Percentiles rank a stretch among this genome's conserved stretches.
Conservation (phyloP, 805 yeast species). For the Schwanniomyces occidentalis region DNA sequence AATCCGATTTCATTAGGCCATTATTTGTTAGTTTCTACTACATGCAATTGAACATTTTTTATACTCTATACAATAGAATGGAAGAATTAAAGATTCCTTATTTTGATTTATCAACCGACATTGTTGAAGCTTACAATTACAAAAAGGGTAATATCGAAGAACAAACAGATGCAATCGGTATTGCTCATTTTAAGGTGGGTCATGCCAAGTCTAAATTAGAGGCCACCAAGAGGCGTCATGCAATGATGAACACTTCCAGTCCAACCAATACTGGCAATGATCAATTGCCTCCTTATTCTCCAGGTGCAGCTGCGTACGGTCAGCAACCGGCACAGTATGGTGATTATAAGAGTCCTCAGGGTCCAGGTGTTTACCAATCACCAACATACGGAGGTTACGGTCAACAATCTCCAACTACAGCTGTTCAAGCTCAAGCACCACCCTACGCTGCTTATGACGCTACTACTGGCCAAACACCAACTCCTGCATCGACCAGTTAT, state of each 20-base stretch:
- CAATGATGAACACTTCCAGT: constrained; percentile 25
- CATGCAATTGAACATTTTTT: constrained; percentile 97
- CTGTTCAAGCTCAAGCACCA: constrained; percentile 3
- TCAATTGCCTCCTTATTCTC: constrained; percentile 38
- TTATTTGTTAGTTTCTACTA: constrained; percentile 90
- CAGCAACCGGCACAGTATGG: constrained; percentile 23
- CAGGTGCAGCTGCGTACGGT: constrained; percentile 26
- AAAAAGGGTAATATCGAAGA: constrained; percentile 94
- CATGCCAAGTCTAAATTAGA: constrained; percentile 85
- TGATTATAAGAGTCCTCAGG: constrained; percentile 25
- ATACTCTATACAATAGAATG: constrained; percentile 86
- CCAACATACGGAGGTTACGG: constrained; percentile 12
- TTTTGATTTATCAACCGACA: constrained; percentile 83
- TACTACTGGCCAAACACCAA: constrained; percentile 7
- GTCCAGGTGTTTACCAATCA: constrained; percentile 34
- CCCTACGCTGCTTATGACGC: constrained; percentile 11
- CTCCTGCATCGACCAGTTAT: constrained; percentile 17
- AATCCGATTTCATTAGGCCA: constrained; percentile 90
- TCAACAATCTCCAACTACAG: constrained; percentile 9
- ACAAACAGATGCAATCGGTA: constrained; percentile 82
- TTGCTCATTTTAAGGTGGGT: constrained; percentile 87
- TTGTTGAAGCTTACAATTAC: constrained; percentile 70
- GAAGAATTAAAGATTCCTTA: constrained; percentile 97
- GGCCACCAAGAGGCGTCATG: constrained; percentile 75
- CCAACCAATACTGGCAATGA: constrained; percentile 23